phyloP scores from a whole-genome alignment of 768 basidiomycete species.

The Boletus sensibilis region DNA sequence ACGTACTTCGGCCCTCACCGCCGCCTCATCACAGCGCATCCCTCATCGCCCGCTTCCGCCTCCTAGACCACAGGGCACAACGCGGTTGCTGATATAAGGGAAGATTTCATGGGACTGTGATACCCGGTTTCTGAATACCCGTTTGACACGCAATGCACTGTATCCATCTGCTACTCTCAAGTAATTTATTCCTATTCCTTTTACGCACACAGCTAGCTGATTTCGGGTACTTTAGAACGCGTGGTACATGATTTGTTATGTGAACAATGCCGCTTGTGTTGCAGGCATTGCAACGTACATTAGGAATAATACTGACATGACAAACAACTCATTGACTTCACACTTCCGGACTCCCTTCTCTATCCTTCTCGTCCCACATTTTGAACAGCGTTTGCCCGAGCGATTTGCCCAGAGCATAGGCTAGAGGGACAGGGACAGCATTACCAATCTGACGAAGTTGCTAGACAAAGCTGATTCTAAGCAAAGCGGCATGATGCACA shows the following conservation, averaged over 20 bases:
- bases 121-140: conserved; percentile 24
- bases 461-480: conserved; percentile 35
- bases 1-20: conserved; percentile 32
- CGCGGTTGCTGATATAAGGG: conserved; percentile 14
- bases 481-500: background rate
- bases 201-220: background rate
- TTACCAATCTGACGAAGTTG: conserved; percentile 79
- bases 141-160: background rate
- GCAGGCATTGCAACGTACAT: background rate
- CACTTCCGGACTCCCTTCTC: conserved; percentile 45
- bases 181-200: conserved; percentile 16
- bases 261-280: background rate
- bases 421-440: conserved; percentile 72
- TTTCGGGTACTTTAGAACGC: background rate
- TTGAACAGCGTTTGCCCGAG: conserved; percentile 45
- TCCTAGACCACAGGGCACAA: conserved; percentile 15
- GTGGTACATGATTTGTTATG: conserved; percentile 1
- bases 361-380: conserved; percentile 43
- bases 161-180: background rate
- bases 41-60: conserved; percentile 31
- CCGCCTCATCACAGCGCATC: conserved; percentile 35
- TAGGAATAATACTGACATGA: background rate
- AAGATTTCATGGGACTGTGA: conserved; percentile 3
- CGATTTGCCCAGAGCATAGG: conserved; percentile 55
- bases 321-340: conserved; percentile 15